Percentiles rank a stretch among this genome's conserved stretches.
Conservation (phyloP, 2,329 filamentous ascomycete genomes). For the Exophiala aquamarina region DNA sequence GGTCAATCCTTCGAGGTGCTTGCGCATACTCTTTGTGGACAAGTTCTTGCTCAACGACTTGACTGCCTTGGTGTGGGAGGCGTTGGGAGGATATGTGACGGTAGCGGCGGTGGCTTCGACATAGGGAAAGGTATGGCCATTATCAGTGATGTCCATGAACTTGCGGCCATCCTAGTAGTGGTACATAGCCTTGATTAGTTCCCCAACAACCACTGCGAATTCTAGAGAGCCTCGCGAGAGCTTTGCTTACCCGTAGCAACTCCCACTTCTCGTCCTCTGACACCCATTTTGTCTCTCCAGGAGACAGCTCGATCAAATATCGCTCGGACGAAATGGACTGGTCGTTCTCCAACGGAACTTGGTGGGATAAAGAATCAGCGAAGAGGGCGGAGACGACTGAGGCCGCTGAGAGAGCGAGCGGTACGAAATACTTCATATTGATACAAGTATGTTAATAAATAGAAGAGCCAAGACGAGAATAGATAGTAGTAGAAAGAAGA, state of each 20-base stretch:
- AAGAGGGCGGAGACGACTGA: conserved; percentile 35
- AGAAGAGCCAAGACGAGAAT: no score
- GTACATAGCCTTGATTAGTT: not conserved
- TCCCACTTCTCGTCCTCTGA: conserved; percentile 96
- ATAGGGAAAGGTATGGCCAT: conserved; percentile 60
- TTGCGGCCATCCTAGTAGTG: conserved; percentile 74
- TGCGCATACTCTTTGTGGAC: conserved; percentile 72
- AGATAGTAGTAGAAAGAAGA: no score
- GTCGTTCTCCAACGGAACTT: conserved; percentile 25
- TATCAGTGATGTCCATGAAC: conserved; percentile 93
- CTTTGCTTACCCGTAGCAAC: conserved; percentile 67
- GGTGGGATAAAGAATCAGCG: conserved; percentile 24
- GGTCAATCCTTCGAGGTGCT: conserved; percentile 71
- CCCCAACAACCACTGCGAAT: no score
- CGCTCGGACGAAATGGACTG: conserved; percentile 42
- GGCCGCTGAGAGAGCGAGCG: conserved; percentile 37
- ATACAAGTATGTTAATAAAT: no score
- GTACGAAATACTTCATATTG: conserved; percentile 38
- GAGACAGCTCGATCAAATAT: conserved; percentile 80
- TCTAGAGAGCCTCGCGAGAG: not conserved
- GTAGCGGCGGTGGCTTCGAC: conserved; percentile 36
- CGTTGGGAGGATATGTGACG: conserved; percentile 66
- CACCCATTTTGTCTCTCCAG: conserved; percentile 80
- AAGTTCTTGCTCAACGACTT: conserved; percentile 67
- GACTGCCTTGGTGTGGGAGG: conserved; percentile 65